These are phyloP conservation scores for Ustilago hordei DNA, from an alignment of 1,284 basidiomycete species.

Conservation along the genomic window DNA sequence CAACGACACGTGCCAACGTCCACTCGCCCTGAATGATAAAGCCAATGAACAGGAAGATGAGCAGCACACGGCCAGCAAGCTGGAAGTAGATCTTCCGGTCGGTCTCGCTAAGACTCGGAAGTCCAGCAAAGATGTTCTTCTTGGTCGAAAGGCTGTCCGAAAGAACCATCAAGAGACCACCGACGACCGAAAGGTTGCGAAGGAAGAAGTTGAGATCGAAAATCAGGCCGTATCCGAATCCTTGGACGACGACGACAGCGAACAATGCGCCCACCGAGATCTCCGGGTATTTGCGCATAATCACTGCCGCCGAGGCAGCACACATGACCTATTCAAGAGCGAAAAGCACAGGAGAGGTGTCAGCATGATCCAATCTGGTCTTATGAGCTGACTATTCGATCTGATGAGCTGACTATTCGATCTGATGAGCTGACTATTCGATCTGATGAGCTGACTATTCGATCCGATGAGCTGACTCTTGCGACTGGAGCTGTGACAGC, in stretches of 20 bases:
- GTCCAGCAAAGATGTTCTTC: conserved; percentile 85
- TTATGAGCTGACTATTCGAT: too few relatives aligned
- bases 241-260: conserved; percentile 91
- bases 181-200: conserved; percentile 90
- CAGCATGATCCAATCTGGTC: neutral
- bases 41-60: conserved; percentile 99
- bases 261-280: conserved; percentile 89
- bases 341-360: neutral
- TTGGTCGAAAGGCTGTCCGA: conserved; percentile 88
- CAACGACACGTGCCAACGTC: conserved; percentile 84
- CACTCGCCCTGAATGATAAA: conserved; percentile 95
- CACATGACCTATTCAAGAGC: conserved; percentile 76
- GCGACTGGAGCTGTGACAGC: neutral
- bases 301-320: conserved; percentile 85
- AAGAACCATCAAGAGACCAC: conserved; percentile 96
- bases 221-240: conserved; percentile 90
- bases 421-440: neutral
- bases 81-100: conserved; percentile 94
- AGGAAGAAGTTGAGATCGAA: conserved; percentile 99
- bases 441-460: too few relatives aligned
- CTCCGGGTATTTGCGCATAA: conserved; percentile 88
- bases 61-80: conserved; percentile 92
- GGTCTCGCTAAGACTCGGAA: conserved; percentile 87
- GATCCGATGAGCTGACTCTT: neutral
- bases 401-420: neutral